Conservation (phyloP, 2,329 filamentous ascomycete genomes). For the Stylonectria norvegica region DNA sequence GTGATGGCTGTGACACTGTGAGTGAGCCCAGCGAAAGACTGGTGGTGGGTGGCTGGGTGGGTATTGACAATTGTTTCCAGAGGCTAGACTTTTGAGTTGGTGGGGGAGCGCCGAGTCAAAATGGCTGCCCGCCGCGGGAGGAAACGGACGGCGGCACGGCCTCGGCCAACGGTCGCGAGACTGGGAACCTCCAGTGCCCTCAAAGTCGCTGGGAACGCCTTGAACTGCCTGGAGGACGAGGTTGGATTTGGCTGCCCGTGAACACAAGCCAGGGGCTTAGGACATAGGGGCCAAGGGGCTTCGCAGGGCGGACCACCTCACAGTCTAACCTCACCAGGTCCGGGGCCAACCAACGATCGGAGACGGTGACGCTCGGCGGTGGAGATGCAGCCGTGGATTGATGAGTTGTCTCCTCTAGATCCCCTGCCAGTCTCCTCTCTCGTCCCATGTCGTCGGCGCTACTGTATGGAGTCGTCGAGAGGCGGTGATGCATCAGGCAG, state of each 20-base stretch:
- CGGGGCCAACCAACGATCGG: slow-evolving; percentile 23
- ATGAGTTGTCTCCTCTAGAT: slow-evolving; percentile 29
- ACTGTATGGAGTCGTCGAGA: slow-evolving; percentile 17
- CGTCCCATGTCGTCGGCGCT: slow-evolving; percentile 21
- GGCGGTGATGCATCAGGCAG: slow-evolving; percentile 30
- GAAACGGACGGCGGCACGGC: slow-evolving; percentile 17
- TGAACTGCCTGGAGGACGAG: neutral
- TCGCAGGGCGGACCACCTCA: no score
- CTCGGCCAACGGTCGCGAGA: neutral
- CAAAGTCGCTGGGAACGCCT: neutral
- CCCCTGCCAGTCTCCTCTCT: slow-evolving; percentile 20
- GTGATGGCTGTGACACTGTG: slow-evolving; percentile 15
- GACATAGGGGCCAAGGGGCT: no score
- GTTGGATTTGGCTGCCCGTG: no score
- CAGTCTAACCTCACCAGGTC: no score
- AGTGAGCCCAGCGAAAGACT: no score
- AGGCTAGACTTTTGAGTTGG: no score
- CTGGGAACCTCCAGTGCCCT: neutral
- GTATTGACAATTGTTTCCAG: no score
- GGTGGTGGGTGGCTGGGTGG: slow-evolving; percentile 16
- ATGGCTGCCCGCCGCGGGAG: slow-evolving; percentile 19
- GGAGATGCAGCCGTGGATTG: slow-evolving; percentile 27
- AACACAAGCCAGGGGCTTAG: no score
- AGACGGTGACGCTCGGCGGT: slow-evolving; percentile 29
- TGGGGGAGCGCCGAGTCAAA: neutral